Conservation (phyloP, 306 rosid species). For the Sindora glabra region DNA sequence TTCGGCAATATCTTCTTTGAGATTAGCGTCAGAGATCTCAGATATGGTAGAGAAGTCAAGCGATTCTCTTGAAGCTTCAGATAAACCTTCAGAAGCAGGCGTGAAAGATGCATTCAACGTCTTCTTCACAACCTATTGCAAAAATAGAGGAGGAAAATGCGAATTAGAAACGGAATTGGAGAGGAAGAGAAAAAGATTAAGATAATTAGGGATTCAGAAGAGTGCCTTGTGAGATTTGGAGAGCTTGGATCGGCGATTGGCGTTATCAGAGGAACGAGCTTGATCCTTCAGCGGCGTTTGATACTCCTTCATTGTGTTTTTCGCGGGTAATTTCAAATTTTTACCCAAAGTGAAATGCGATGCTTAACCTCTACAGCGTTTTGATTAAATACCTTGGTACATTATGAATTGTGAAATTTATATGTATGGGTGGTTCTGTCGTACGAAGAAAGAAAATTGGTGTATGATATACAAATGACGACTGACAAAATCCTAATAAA, state of each 20-base stretch:
- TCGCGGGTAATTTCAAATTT: too few relatives aligned
- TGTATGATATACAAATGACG: too few relatives aligned
- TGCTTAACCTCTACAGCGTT: too few relatives aligned
- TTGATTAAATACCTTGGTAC: too few relatives aligned
- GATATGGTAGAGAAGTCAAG: slow-evolving; percentile 1
- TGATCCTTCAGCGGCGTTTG: slow-evolving; percentile 5
- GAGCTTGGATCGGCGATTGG: slow-evolving; percentile 11
- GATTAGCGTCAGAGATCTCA: slow-evolving; percentile 5
- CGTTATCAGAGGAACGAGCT: slow-evolving; percentile 13
- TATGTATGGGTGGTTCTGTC: too few relatives aligned
- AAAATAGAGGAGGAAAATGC: background rate
- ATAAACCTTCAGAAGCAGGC: slow-evolving; percentile 1
- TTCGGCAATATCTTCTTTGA: background rate
- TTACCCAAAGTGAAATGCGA: too few relatives aligned
- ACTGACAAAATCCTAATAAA: too few relatives aligned
- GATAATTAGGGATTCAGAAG: background rate
- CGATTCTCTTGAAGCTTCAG: background rate
- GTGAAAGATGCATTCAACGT: slow-evolving; percentile 8
- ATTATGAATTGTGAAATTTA: too few relatives aligned
- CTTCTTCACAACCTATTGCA: slow-evolving; percentile 13
- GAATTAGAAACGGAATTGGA: background rate
- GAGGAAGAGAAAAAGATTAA: background rate
- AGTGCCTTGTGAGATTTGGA: background rate
- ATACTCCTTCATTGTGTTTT: slow-evolving; percentile 9
- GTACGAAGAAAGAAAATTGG: too few relatives aligned